Evolutionary conservation across 2,329 filamentous ascomycete species (phyloP), one percentile per base, ranked within the genome.

Genomic region (Xylariaceae sp.): DNA sequence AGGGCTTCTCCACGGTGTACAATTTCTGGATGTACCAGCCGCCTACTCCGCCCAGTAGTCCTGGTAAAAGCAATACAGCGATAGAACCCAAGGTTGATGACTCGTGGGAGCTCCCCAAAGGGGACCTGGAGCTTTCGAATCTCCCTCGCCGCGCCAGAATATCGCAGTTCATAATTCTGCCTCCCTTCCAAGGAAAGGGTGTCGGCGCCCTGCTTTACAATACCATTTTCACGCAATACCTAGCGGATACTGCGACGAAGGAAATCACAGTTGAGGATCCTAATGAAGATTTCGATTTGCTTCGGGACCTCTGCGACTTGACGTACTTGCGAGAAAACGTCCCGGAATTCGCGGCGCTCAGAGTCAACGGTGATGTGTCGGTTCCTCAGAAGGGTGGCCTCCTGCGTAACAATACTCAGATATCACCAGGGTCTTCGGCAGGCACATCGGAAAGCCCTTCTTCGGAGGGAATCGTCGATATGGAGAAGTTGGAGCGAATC

Each of bases 221-320:
- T 43, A 73, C 80, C 34, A 86, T 97, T 50, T 90, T 88, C 56
- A 65, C 74, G 6, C 66, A 80, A 50, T 84, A 86, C 48, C 71
- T 84, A 41, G 70, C 76, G 23, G 76, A 84, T 40, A 61, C 75
- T 0, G 80, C 82, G 44, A 83, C 88, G 6, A 71, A 79, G 38
- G 90, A 97, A 59, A 76, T 98, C 54, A 94, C 89, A 0, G 82
- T 98, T 5, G 92, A 98, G 64, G 90, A 97, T 46, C 94, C 92
- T 0, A 97, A 86, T 55, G 85, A 90, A 57, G 78, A 75, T 1
- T 94, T 94, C 51, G 85, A 92, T 55, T 78, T 87, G 43, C 69
- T 94, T 53, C 77, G 87, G 50, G 86, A 92, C 56, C 68, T 83
- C 36, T 81, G 78, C 51, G 87, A 94, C 53, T 66, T 90, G 21